These are phyloP conservation scores for Hypomyces perniciosus DNA, from an alignment of 2,329 filamentous ascomycete genomes.

Conservation along the genomic window DNA sequence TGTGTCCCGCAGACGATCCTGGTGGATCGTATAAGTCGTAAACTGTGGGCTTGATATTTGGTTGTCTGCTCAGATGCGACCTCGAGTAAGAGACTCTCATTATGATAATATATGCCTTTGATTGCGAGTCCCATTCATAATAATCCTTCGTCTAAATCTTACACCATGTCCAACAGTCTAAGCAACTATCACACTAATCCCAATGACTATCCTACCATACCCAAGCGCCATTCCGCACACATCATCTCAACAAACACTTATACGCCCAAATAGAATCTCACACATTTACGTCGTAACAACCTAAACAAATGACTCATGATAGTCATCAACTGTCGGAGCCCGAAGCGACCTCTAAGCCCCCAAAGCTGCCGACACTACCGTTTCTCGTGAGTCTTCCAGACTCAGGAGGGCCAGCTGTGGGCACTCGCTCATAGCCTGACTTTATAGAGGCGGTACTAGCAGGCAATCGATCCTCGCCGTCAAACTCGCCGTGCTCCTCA, in stretches of 20 bases:
- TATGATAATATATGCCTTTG: too few relatives aligned
- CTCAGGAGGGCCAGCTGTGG: conserved; percentile 25
- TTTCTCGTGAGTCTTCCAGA: conserved; percentile 5
- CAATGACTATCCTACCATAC: too few relatives aligned
- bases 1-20: too few relatives aligned
- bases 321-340: conserved; percentile 5
- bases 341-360: conserved; percentile 10
- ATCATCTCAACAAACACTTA: neutral
- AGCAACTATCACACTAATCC: too few relatives aligned
- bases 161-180: too few relatives aligned
- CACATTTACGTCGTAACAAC: neutral
- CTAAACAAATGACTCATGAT: neutral
- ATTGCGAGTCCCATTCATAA: too few relatives aligned
- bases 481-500: conserved; percentile 34
- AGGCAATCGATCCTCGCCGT: neutral
- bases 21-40: too few relatives aligned
- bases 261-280: neutral
- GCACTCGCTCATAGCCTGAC: conserved; percentile 36
- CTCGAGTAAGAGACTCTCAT: too few relatives aligned
- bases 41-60: neutral
- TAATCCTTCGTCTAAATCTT: too few relatives aligned
- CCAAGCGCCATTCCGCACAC: too few relatives aligned
- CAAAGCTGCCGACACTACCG: conserved; percentile 8
- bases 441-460: conserved; percentile 23
- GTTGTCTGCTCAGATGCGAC: neutral